Conservation (phyloP, 2,329 filamentous ascomycete species). For the Trichoderma gracile region DNA sequence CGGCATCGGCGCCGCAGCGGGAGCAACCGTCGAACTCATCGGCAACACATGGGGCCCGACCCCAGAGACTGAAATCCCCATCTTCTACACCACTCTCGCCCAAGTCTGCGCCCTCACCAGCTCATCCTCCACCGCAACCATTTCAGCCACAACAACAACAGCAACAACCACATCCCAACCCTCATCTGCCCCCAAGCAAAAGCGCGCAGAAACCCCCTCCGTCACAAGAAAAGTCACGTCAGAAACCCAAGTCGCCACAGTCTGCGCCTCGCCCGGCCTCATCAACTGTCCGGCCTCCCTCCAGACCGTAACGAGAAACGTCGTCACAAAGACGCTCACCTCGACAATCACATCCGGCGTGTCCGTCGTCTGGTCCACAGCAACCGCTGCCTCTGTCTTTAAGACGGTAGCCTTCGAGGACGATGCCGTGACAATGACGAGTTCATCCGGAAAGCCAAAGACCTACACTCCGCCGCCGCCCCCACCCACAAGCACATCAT, state of each 20-base stretch:
- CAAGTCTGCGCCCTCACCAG: constrained; percentile 43
- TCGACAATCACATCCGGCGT: constrained; percentile 44
- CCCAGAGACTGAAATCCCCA: constrained; percentile 47
- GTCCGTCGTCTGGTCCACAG: constrained; percentile 31
- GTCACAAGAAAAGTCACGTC: constrained; percentile 45
- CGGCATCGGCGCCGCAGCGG: constrained; percentile 55
- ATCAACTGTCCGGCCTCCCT: constrained; percentile 53
- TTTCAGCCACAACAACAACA: constrained; percentile 26
- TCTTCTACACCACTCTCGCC: constrained; percentile 55
- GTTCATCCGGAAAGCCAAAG: constrained; percentile 44
- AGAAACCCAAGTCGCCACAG: constrained; percentile 47
- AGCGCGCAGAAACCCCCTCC: constrained; percentile 35
- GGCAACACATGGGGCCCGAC: constrained; percentile 52
- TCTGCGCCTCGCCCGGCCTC: constrained; percentile 45
- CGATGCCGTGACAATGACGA: constrained; percentile 33
- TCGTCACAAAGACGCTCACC: constrained; percentile 43
- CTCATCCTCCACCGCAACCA: not conserved
- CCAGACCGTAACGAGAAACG: constrained; percentile 46
- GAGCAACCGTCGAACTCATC: constrained; percentile 50
- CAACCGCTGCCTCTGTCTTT: constrained; percentile 32
- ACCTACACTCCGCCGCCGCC: constrained; percentile 44
- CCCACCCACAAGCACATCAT: not conserved
- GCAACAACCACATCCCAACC: constrained; percentile 26
- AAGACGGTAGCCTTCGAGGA: constrained; percentile 46
- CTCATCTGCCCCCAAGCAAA: constrained; percentile 24